Percentiles rank a stretch among this genome's conserved stretches.
Conservation (phyloP, 1,284 basidiomycete genomes). For the Ganoderma lucidum region DNA sequence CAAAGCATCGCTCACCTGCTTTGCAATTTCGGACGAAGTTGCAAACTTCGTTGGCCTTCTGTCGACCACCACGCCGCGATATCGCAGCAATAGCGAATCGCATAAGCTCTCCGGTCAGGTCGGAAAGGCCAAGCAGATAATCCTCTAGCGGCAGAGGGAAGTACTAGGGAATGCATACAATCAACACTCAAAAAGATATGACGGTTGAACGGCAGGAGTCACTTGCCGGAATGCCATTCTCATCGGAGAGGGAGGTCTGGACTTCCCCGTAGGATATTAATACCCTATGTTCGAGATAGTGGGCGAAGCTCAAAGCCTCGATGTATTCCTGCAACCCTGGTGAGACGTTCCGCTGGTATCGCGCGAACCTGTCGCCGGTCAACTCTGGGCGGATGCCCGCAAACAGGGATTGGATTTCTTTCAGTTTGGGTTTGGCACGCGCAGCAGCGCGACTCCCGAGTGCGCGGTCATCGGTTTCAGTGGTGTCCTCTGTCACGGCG, state of each 20-base stretch:
- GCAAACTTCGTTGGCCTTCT: slow-evolving; percentile 75
- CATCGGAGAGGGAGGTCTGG: slow-evolving; percentile 68
- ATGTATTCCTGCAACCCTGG: slow-evolving; percentile 91
- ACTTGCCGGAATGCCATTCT: slow-evolving; percentile 66
- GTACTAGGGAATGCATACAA: slow-evolving; percentile 50
- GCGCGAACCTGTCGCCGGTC: slow-evolving; percentile 80
- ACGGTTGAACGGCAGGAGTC: slow-evolving; percentile 19
- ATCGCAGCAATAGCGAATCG: slow-evolving; percentile 87
- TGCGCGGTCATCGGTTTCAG: slow-evolving; percentile 41
- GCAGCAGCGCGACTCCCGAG: slow-evolving; percentile 54
- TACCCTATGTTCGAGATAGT: slow-evolving; percentile 81
- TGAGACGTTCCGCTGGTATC: slow-evolving; percentile 80
- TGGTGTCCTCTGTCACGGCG: slow-evolving; percentile 59
- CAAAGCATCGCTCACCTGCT: slow-evolving; percentile 58
- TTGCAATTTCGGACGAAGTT: slow-evolving; percentile 84
- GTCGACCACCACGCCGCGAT: slow-evolving; percentile 73
- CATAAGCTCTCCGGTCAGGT: slow-evolving; percentile 98
- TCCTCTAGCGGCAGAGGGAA: slow-evolving; percentile 80
- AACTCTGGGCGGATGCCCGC: slow-evolving; percentile 72
- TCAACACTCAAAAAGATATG: not conserved
- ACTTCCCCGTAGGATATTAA: slow-evolving; percentile 79
- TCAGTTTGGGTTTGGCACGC: slow-evolving; percentile 72
- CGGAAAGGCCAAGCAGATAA: slow-evolving; percentile 92
- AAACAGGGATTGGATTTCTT: slow-evolving; percentile 76
- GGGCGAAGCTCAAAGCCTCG: slow-evolving; percentile 89